Evolutionary conservation across 1,284 basidiomycete species (phyloP), one percentile per base, ranked within the genome.

Genomic region (Microbotryum silenes-acaulis): DNA sequence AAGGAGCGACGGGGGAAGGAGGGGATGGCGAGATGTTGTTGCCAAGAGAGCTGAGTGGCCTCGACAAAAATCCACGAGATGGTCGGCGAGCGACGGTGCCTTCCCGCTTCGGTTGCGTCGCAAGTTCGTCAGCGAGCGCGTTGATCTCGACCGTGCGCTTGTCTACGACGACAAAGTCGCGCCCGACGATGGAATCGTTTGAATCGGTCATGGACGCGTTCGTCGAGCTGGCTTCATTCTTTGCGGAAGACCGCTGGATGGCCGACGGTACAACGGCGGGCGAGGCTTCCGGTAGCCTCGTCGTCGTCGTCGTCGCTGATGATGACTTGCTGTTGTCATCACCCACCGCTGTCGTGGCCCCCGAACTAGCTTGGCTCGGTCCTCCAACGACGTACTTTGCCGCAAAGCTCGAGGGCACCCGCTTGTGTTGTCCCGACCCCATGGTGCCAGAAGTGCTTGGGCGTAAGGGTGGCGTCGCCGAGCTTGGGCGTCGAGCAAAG

Each of bases 121-220:
- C 78, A 18, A 79, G 72, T 62, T 79, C 80, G 70, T 82, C 81
- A 6, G 81, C 81, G 14, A 82, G 71, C 10, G 79, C 78, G 60
- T 82, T 81, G 66, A 81, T 79, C 71, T 82, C 80, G 14, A 82
- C 80, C 3, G 78, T 79, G 42, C 78, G 74, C 73, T 81, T 82
- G 72, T 82, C 81, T 16, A 82, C 78, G 44, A 82, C 78, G 6
- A 82, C 81, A 67, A 81, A 82, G 56, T 81, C 81, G 31, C 72
- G 71, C 1, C 75, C 75, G 6, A 76, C 68, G n/a, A 75, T 68
- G 56, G 71, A 71, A 37, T 72, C 71, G 50, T 71, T 72, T 56
- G 64, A 64, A 42, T 66, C 57, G 33, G 62, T 50, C 61, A 67
- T 56, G 57, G 64, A 64, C 45, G 64, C 57, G 27, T 60, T 51